Evolutionary conservation across 495 filamentous ascomycete genomes (phyloP).

Genomic region (Aspergillus panamensis): DNA sequence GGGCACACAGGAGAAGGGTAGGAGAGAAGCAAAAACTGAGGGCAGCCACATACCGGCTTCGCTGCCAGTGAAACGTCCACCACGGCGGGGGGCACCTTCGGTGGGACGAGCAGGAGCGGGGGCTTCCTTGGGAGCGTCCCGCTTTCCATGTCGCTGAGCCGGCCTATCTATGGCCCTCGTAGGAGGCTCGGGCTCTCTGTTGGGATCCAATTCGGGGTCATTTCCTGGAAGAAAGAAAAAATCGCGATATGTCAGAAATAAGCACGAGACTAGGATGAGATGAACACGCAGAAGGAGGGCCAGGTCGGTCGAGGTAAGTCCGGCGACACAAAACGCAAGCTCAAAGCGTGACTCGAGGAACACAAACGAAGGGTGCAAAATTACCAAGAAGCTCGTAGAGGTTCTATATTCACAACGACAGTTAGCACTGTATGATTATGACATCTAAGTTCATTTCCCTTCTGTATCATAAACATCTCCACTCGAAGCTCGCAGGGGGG

Average conservation of each 20-base stretch:
- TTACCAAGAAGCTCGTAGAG: constrained; percentile 86
- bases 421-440: constrained; percentile 22
- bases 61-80: constrained; percentile 64
- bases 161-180: constrained; percentile 85
- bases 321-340: background rate
- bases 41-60: constrained; percentile 69
- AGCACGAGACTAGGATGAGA: constrained; percentile 13
- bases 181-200: constrained; percentile 70
- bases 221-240: constrained; percentile 58
- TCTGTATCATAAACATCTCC: background rate
- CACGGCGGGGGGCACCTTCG: constrained; percentile 51
- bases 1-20: background rate
- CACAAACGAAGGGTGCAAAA: constrained; percentile 35
- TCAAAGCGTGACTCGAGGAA: constrained; percentile 5
- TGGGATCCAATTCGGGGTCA: constrained; percentile 82
- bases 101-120: constrained; percentile 30
- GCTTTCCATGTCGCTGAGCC: constrained; percentile 74
- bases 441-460: background rate
- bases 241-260: constrained; percentile 11
- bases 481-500: too few relatives aligned
- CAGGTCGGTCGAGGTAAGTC: too few relatives aligned
- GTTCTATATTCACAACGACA: constrained; percentile 50
- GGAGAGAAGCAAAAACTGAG: background rate
- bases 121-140: constrained; percentile 77
- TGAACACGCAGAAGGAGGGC: background rate